Conservation (phyloP, 2,329 filamentous ascomycete species). For the Hymenoscyphus albidus region DNA sequence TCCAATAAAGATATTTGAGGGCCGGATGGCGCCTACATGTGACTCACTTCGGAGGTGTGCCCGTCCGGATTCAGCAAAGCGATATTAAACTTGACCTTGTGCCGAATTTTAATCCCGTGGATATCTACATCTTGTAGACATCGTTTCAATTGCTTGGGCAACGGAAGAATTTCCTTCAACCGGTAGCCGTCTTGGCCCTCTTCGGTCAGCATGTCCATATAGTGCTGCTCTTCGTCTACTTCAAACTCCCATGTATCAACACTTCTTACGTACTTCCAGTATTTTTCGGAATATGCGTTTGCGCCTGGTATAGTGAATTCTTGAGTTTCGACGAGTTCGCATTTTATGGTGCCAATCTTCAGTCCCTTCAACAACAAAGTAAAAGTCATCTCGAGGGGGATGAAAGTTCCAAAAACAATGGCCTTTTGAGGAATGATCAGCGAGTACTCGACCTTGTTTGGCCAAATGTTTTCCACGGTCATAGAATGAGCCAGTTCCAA, state of each 20-base stretch:
- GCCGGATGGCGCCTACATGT: neutral
- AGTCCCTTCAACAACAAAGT: conserved; percentile 87
- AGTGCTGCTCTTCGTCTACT: conserved; percentile 57
- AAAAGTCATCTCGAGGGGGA: conserved; percentile 81
- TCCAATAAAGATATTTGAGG: neutral
- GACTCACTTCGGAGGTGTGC: conserved; percentile 77
- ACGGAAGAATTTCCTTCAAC: conserved; percentile 57
- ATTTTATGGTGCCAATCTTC: conserved; percentile 75
- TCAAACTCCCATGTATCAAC: conserved; percentile 57
- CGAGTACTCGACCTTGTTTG: conserved; percentile 95
- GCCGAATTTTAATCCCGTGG: conserved; percentile 84
- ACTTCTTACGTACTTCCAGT: conserved; percentile 61
- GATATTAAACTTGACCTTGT: conserved; percentile 88
- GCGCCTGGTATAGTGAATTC: conserved; percentile 56
- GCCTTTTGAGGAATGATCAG: conserved; percentile 92
- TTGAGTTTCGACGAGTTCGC: conserved; percentile 75
- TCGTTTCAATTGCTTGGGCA: conserved; percentile 76
- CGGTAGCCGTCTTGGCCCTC: conserved; percentile 63
- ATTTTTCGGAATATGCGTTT: conserved; percentile 46
- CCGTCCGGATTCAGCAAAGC: conserved; percentile 93
- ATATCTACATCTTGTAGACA: conserved; percentile 89
- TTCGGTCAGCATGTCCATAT: conserved; percentile 66
- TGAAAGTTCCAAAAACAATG: conserved; percentile 84
- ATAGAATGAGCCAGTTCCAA: conserved; percentile 81
- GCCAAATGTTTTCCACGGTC: conserved; percentile 97